A percentile compares a stretch with the other conserved stretches of the same genome.
Conservation (phyloP, 2,329 filamentous ascomycete genomes). For the Bisporella sp. region DNA sequence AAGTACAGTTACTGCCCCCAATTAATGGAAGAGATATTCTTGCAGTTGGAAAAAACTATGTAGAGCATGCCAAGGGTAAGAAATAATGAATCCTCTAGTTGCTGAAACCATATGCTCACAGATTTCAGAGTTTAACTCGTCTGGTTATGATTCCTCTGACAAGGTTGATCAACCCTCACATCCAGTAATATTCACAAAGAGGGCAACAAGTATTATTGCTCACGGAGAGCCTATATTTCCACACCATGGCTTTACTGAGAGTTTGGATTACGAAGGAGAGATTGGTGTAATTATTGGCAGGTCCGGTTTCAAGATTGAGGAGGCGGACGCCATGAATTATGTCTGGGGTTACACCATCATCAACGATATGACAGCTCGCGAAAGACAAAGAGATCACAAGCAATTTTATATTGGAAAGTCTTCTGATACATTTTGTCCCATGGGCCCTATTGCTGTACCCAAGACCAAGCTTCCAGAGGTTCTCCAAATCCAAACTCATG, state of each 20-base stretch:
- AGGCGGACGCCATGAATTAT: constrained; percentile 17
- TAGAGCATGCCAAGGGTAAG: constrained; percentile 42
- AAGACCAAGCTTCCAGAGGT: constrained; percentile 35
- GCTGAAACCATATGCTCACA: too few relatives aligned
- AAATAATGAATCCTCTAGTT: too few relatives aligned
- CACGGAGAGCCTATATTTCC: constrained; percentile 31
- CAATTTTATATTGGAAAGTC: constrained; percentile 54
- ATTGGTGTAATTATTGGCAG: constrained; percentile 46
- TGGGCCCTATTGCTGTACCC: constrained; percentile 46
- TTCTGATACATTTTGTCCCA: constrained; percentile 47
- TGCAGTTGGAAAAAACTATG: constrained; percentile 50
- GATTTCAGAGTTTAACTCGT: constrained; percentile 40
- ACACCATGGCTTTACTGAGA: constrained; percentile 42
- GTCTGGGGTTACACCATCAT: constrained; percentile 39
- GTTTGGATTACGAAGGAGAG: constrained; percentile 44
- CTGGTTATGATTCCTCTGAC: constrained; percentile 47
- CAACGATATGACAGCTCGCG: constrained; percentile 49
- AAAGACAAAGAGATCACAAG: constrained; percentile 51
- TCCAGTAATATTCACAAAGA: constrained; percentile 50
- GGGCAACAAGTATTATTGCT: constrained; percentile 34
- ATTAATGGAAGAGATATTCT: constrained; percentile 42
- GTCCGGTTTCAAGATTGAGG: constrained; percentile 35
- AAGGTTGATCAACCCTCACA: constrained; percentile 44
- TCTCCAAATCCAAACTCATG: constrained; percentile 33
- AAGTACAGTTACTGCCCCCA: constrained; percentile 38